Conservation (phyloP, 2,329 filamentous ascomycete species). For the Aspergillus sp. region DNA sequence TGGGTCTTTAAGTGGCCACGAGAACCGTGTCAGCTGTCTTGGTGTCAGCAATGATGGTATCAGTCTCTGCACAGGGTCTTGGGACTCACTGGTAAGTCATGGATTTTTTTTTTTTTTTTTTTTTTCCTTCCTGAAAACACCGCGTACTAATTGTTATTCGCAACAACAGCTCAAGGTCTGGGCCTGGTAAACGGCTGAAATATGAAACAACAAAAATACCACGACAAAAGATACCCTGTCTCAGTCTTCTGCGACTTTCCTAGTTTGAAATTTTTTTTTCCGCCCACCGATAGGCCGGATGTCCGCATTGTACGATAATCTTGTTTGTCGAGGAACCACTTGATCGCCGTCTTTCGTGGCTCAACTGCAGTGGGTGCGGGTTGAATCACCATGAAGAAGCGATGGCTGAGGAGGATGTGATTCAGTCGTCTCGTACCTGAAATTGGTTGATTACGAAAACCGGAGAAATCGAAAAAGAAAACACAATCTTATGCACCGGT, state of each 20-base stretch:
- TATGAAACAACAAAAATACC: constrained; percentile 23
- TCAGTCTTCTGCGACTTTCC: constrained; percentile 36
- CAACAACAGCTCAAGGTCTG: constrained; percentile 74
- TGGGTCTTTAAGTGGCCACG: constrained; percentile 92
- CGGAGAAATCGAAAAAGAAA: constrained; percentile 13
- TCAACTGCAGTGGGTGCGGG: constrained; percentile 22
- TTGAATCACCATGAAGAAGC: constrained; percentile 14
- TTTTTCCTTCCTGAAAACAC: not conserved
- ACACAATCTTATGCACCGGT: constrained; percentile 16
- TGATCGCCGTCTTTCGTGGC: constrained; percentile 25
- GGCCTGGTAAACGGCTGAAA: constrained; percentile 63
- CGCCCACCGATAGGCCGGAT: constrained; percentile 33
- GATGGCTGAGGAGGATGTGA: constrained; percentile 3
- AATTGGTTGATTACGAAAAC: constrained; percentile 10
- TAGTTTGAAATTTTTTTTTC: constrained; percentile 37
- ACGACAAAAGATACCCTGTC: constrained; percentile 38
- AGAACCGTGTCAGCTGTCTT: constrained; percentile 97
- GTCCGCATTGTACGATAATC: constrained; percentile 48
- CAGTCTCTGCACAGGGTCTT: constrained; percentile 98
- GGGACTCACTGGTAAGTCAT: constrained; percentile 90
- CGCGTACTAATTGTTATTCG: constrained; percentile 13
- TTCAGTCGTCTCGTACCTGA: constrained; percentile 6
- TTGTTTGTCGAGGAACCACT: constrained; percentile 32
- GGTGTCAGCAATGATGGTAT: constrained; percentile 99
- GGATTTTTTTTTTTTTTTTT: not conserved